Conservation (phyloP, 306 rosid genomes). For the Boehmeria nivea region DNA sequence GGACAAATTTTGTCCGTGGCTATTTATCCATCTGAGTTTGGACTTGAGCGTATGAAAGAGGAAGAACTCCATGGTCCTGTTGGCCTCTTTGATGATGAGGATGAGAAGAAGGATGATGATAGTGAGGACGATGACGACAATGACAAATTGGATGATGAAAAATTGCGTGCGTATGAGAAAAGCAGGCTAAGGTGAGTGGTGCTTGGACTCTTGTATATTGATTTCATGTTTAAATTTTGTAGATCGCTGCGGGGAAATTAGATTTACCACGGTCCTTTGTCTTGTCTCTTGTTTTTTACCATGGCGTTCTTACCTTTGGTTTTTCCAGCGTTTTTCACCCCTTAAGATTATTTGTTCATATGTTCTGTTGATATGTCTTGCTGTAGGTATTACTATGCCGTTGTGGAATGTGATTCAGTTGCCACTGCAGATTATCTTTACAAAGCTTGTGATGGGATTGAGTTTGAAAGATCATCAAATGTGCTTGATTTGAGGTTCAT, state of each 20-base stretch:
- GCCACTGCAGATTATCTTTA: conserved; percentile 75
- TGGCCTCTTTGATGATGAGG: conserved; percentile 59
- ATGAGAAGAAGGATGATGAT: conserved; percentile 35
- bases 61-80: conserved; percentile 83
- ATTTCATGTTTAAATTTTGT: background rate
- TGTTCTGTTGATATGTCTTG: background rate
- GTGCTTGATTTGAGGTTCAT: conserved; percentile 84
- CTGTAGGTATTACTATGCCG: conserved; percentile 73
- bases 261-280: background rate
- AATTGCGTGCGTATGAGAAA: conserved; percentile 74
- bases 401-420: conserved; percentile 78
- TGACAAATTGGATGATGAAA: conserved; percentile 25
- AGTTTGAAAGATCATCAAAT: conserved; percentile 69
- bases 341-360: background rate
- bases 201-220: background rate
- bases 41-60: conserved; percentile 77
- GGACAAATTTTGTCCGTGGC: conserved; percentile 69
- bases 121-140: conserved; percentile 10
- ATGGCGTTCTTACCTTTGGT: background rate
- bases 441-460: conserved; percentile 75
- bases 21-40: conserved; percentile 90
- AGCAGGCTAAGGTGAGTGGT: conserved; percentile 62
- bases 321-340: background rate
- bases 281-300: background rate
- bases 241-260: too few species aligned